These are phyloP conservation scores for Achlya hypogyna DNA, from an alignment of 352 stramenopile species.

Conservation along the genomic window DNA sequence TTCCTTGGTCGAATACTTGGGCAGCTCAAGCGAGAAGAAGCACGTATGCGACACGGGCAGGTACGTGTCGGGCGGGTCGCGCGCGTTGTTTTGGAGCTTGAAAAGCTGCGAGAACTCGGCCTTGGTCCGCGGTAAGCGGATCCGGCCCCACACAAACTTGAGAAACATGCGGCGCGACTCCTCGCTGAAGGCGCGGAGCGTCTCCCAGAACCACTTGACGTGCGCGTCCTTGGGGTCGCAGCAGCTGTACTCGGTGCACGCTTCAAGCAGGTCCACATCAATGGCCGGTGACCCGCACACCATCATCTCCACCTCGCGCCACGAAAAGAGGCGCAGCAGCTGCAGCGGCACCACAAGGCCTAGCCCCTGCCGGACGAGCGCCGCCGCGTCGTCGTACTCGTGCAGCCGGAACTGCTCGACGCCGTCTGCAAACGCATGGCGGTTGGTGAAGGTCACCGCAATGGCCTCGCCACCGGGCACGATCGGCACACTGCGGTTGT, in stretches of 20 bases:
- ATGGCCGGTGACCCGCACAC: conserved; percentile 75
- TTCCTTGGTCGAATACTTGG: conserved; percentile 83
- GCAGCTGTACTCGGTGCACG: conserved; percentile 80
- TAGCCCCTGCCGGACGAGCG: conserved; percentile 42
- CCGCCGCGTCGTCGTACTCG: conserved; percentile 40
- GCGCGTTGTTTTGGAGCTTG: conserved; percentile 85
- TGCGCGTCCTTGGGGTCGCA: conserved; percentile 59
- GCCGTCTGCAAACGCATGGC: conserved; percentile 66
- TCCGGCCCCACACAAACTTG: conserved; percentile 89
- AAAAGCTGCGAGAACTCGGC: conserved; percentile 85
- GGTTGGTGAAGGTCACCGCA: conserved; percentile 70
- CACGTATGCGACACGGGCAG: conserved; percentile 96
- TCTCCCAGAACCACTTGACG: conserved; percentile 82
- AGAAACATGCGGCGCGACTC: conserved; percentile 77
- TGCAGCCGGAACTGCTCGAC: conserved; percentile 72
- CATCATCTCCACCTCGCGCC: conserved; percentile 70
- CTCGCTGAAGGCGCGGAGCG: conserved; percentile 58
- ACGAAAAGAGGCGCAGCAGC: conserved; percentile 70
- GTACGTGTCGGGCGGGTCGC: conserved; percentile 60
- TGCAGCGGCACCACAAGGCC: conserved; percentile 62
- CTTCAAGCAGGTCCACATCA: conserved; percentile 68
- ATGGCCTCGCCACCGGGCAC: conserved; percentile 46
- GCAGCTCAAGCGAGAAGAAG: conserved; percentile 96
- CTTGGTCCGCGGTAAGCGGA: conserved; percentile 64
- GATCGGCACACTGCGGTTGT: conserved; percentile 66